Percentiles rank a stretch among this genome's conserved stretches.
Conservation (phyloP, 495 filamentous ascomycete genomes). For the Aspergillus indologenus region DNA sequence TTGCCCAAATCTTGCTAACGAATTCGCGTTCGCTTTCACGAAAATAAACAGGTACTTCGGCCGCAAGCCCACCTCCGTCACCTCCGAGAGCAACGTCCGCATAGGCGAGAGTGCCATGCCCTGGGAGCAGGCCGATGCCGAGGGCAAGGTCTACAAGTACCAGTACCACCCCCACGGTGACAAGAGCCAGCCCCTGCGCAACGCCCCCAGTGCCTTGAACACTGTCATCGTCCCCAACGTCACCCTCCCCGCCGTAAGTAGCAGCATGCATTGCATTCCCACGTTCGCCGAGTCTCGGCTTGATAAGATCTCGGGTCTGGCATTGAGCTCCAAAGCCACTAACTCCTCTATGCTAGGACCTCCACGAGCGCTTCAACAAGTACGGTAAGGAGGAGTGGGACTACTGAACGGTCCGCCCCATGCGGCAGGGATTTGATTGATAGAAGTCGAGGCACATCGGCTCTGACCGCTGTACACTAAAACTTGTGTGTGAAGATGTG, state of each 20-base stretch:
- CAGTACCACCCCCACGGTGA: slow-evolving; percentile 92
- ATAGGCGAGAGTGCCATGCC: slow-evolving; percentile 77
- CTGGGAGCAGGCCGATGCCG: slow-evolving; percentile 68
- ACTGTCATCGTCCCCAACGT: slow-evolving; percentile 90
- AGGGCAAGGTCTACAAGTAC: slow-evolving; percentile 69
- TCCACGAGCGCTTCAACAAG: slow-evolving; percentile 98
- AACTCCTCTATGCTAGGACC: too few species aligned
- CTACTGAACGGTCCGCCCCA: slow-evolving; percentile 30
- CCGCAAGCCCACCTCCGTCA: slow-evolving; percentile 78
- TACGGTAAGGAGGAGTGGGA: slow-evolving; percentile 84
- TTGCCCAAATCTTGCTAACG: slow-evolving; percentile 17
- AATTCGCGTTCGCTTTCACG: slow-evolving; percentile 4
- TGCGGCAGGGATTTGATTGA: slow-evolving; percentile 13
- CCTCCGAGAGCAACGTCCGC: slow-evolving; percentile 73
- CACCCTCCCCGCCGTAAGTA: slow-evolving; percentile 79
- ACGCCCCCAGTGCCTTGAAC: slow-evolving; percentile 93
- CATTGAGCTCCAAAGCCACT: too few species aligned
- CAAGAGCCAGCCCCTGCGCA: slow-evolving; percentile 66
- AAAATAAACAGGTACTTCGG: slow-evolving; percentile 52
- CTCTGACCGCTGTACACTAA: slow-evolving; percentile 73
- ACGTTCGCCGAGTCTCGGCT: background rate
- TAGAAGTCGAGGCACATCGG: slow-evolving; percentile 35
- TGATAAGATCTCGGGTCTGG: too few species aligned
- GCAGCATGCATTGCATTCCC: background rate
- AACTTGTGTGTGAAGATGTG: slow-evolving; percentile 16